Base-by-base conservation (phyloP, 169 alveolate species). In the Eimeria sp. region DNA sequence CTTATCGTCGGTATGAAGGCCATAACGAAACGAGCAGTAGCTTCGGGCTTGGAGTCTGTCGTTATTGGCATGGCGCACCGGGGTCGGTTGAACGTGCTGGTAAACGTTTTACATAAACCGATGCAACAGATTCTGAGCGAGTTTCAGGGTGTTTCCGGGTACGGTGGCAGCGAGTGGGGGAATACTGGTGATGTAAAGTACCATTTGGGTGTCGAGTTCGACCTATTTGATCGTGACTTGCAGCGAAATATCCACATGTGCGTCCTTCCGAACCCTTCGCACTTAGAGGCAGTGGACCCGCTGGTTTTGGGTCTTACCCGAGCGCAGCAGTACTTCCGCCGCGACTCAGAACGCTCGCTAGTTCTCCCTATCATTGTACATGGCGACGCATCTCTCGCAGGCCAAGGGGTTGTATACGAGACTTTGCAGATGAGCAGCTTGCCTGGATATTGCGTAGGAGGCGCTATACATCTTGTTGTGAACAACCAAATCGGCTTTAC, bases 1-100 rank as follows among this genome's bases (percentile, higher is more conserved):
- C 43, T 98, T 49, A 97, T 99, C 30, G 98, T 98, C 11, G 98
- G 99, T 27, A 89, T 98, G 96, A 98, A 98, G 94, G 96, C 97
- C 4, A 54, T 97, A 51, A 93, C 89, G 61, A 96, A 80, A 51
- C 89, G 87, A 61, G 97, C 97, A 5, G 96, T 93, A 30, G 90
- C 95, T 54, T 88, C 94, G 80, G 98, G 99, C 10, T 99, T 97
- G 16, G 99, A 98, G 82, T 95, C 98, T 65, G 97, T 98, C 30
- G 97, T 99, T 51, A 97, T 99, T 97, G 99, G 99, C 49, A 99
- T 99, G 99, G 98, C 99, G n/a, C 99, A 99, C 96, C 97, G 99
- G 87, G 99, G 99, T 45, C 97, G 99, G 89, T 97, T 99, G 78
- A 99, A 99, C 92, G 98, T 98, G 18, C 97, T 99, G 34, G 98